Conservation (phyloP, 371 early-diverging fungal species). For the Mortierella sp. region DNA sequence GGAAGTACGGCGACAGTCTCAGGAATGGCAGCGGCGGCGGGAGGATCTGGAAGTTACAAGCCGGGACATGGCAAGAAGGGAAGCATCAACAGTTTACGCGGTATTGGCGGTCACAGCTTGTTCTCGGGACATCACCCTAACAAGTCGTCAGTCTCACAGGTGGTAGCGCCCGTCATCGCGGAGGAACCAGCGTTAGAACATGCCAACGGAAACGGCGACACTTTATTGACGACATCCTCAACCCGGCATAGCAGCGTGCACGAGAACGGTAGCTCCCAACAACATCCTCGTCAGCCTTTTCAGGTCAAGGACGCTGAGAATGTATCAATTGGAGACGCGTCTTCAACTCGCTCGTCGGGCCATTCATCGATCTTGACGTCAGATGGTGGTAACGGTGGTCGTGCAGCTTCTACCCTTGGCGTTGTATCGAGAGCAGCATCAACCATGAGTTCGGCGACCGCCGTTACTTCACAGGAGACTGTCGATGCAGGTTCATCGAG, state of each 20-base stretch:
- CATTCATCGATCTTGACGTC: slow-evolving; percentile 24
- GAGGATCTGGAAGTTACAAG: slow-evolving; percentile 30
- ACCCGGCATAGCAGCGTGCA: slow-evolving; percentile 3
- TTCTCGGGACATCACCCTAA: slow-evolving; percentile 41
- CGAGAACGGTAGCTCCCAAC: not conserved
- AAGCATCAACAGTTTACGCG: slow-evolving; percentile 46
- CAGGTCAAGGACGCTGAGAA: slow-evolving; percentile 3
- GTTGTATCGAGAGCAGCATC: slow-evolving; percentile 7
- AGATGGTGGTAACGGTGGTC: slow-evolving; percentile 9
- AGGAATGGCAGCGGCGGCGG: slow-evolving; percentile 23
- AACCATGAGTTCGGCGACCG: slow-evolving; percentile 2
- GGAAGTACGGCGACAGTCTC: slow-evolving; percentile 42
- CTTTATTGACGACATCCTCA: slow-evolving; percentile 2
- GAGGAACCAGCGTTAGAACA: slow-evolving; percentile 27
- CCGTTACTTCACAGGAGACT: not conserved
- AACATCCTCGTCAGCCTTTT: not conserved
- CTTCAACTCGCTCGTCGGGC: slow-evolving; percentile 27
- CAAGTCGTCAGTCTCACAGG: slow-evolving; percentile 13
- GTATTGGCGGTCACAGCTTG: slow-evolving; percentile 44
- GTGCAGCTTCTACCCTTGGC: not conserved
- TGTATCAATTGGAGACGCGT: slow-evolving; percentile 11
- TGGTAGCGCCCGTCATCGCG: slow-evolving; percentile 20
- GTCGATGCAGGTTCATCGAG: slow-evolving; percentile 33
- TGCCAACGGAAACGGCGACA: not conserved
- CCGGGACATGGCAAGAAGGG: slow-evolving; percentile 48